A percentile compares a stretch with the other conserved stretches of the same genome.
These are phyloP conservation scores for Amphibolis antarctica DNA, from an alignment of 106 monocot species.

Conservation along the genomic window DNA sequence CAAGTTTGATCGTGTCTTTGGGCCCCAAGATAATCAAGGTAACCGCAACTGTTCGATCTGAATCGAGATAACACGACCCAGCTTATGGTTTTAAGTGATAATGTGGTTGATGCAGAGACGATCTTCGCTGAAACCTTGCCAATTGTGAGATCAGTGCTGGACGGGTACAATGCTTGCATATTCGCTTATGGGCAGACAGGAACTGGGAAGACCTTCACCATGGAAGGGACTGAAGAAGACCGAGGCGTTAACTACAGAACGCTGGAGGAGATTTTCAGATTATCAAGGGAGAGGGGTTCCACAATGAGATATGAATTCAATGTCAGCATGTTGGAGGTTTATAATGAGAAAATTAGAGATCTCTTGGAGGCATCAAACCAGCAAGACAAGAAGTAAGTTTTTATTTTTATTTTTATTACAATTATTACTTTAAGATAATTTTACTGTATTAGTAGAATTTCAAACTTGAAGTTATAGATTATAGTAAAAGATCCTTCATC, in stretches of 20 bases:
- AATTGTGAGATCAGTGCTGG: constrained; percentile 68
- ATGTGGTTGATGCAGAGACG: constrained; percentile 31
- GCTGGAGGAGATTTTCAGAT: constrained; percentile 70
- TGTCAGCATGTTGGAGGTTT: constrained; percentile 88
- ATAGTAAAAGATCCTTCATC: too few species aligned
- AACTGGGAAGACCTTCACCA: constrained; percentile 94
- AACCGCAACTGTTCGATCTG: neutral
- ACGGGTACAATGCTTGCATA: constrained; percentile 88
- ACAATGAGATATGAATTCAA: constrained; percentile 45
- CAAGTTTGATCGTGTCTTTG: constrained; percentile 87
- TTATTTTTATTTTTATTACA: neutral
- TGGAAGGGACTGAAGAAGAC: constrained; percentile 84
- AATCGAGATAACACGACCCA: too few species aligned
- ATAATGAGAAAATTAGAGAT: constrained; percentile 89
- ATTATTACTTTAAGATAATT: constrained; percentile 1
- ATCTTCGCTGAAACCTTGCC: constrained; percentile 78
- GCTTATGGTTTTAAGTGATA: neutral
- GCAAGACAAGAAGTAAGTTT: constrained; percentile 41
- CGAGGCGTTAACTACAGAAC: constrained; percentile 89
- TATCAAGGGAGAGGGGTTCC: constrained; percentile 30
- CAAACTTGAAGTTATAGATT: too few species aligned
- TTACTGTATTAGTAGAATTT: too few species aligned
- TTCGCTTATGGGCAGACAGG: constrained; percentile 98
- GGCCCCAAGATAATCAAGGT: constrained; percentile 77
- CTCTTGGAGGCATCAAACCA: constrained; percentile 43